A percentile compares a stretch with the other conserved stretches of the same genome.
These are phyloP conservation scores for Podospora fimiseda DNA, from an alignment of 495 filamentous ascomycete species.

Conservation along the genomic window DNA sequence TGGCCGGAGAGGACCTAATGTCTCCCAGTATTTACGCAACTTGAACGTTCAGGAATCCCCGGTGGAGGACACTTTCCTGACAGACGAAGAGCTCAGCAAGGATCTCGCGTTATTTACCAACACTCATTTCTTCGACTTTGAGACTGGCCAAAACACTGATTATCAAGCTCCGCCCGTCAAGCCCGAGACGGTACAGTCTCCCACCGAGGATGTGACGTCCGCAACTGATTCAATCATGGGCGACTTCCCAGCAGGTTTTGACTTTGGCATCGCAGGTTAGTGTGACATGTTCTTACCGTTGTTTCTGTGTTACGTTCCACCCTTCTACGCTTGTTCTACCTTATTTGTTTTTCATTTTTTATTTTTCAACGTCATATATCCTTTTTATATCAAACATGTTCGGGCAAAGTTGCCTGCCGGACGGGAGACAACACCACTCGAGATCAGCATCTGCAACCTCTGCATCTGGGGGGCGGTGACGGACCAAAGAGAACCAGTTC, in stretches of 20 bases:
- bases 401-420: too few relatives aligned
- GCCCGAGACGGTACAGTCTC: slow-evolving; percentile 29
- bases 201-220: slow-evolving; percentile 31
- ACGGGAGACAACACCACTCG: slow-evolving; percentile 5
- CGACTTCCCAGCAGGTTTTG: slow-evolving; percentile 34
- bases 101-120: slow-evolving; percentile 90
- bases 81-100: slow-evolving; percentile 50
- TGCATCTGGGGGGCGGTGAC: slow-evolving; percentile 1
- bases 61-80: slow-evolving; percentile 51
- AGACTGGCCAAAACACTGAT: slow-evolving; percentile 41
- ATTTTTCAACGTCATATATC: neutral
- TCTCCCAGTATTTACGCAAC: slow-evolving; percentile 81
- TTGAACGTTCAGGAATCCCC: slow-evolving; percentile 71
- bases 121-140: slow-evolving; percentile 88
- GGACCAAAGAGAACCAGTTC: slow-evolving; percentile 16
- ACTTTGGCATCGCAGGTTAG: slow-evolving; percentile 19
- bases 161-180: slow-evolving; percentile 33
- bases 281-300: slow-evolving; percentile 9
- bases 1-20: slow-evolving; percentile 65
- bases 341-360: neutral
- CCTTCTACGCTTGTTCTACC: neutral
- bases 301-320: neutral
- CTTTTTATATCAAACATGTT: too few relatives aligned
- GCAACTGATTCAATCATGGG: slow-evolving; percentile 27
- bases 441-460: slow-evolving; percentile 4